Base-by-base conservation (phyloP, 2,329 filamentous ascomycete species). In the Metarhizium sp. region DNA sequence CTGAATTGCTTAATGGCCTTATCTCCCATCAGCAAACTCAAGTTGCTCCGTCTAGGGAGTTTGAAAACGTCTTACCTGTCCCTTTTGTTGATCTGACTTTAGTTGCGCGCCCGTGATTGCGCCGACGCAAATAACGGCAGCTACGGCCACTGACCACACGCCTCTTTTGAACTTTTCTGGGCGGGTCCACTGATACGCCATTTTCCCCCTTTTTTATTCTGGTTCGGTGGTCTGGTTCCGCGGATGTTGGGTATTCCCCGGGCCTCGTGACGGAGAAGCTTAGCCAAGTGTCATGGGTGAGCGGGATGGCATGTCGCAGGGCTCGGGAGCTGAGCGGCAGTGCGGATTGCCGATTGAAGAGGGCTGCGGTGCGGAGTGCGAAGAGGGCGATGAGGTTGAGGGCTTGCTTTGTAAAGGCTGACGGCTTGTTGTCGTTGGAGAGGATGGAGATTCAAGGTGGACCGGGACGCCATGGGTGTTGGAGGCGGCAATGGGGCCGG, bases 101-200 rank as follows among this genome's bases (percentile, higher is more conserved):
- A 79, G 63, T 49, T 74, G 73, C 6, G 77, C 77, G 52, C 77
- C 77, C 55, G 77, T 78, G 50, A 76, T 68, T 48, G 73, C 65
- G 56, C 76, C 76, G 36, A 77, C 74, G 57, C 73, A 67, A 57
- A 77, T 71, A 55, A 77, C 71, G 57, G 75, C 75, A 3, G 71
- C 73, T 58, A 77, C 71, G 38, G 74, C 75, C 38, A 65, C 69
- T n/a, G 77, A 76, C 64, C 66, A 67, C 54, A 71, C 56, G 55
- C 67, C 70, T 48, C 66, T 60, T 57, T 63, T 67, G 51, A 71
- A 55, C 56, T 69, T 71, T 54, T 71, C 65, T 40, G 67, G 65
- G 49, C 58, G 61, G 20, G 68, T 69, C 64, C 67, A 67, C 8
- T 45, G 43, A 29, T 57, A 32, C 1, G 57, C 51, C 55, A 57